Base-by-base conservation (phyloP, 345 rosid species). In the Trapa incisa region DNA sequence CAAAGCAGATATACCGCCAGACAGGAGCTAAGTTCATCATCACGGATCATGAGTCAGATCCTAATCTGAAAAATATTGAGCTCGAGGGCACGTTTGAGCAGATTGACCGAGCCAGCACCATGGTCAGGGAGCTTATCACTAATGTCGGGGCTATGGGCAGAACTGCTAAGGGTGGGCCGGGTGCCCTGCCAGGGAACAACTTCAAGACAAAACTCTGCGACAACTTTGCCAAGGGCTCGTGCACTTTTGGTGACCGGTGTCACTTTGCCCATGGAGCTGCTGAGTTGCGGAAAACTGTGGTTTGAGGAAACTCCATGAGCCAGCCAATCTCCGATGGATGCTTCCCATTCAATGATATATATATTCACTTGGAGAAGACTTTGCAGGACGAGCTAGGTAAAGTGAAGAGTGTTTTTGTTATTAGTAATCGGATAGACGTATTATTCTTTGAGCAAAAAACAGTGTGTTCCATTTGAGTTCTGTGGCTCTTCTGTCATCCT, bases 261-360 rank as follows among this genome's bases (percentile, higher is more conserved):
- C 92, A 89, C 84, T 92, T 92, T 74, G 98, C 96, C 37, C 98
- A 89, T n/a, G 96, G 98, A 1, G 84, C 89, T 64, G 86, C 85
- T 0, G 98, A 92, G 75, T 67, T 92, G 74, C 92, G 93, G 61
- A 92, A 83, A 75, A 65, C 83, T 37, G 83, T 69, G 33, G 22
- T 79, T 36, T 81, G 73, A 75, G 22, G 62, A 16, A 42, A 22
- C 29, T 22, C 29, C 29, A 22, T 22, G 29, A 22, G 29, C 29
- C 29, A 22, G 29, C 29, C 29, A 22, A 22, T 22, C 29, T 22
- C 29, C 29, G 29, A 22, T 22, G 29, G 29, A 22, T 22, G 29
- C 29, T 22, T 22, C 29, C 29, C 29, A 22, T 22, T 22, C 29
- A 22, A 22, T 22, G 29, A 22, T 22, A 22, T 22, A 22, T 22